These are phyloP conservation scores for Amanita exitialis DNA, from an alignment of 768 basidiomycete genomes.

Conservation along the genomic window DNA sequence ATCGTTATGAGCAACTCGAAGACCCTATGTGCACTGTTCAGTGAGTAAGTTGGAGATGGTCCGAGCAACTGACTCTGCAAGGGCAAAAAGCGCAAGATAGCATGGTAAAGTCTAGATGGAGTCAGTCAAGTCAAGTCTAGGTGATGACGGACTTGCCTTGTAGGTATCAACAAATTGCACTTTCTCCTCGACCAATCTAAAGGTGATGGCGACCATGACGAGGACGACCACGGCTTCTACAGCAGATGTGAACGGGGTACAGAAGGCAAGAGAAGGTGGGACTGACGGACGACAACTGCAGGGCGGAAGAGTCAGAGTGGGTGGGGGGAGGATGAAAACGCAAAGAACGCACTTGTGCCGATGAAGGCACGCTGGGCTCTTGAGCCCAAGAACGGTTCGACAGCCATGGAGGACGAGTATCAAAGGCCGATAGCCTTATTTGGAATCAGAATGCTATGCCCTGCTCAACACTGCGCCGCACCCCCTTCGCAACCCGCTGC, in stretches of 20 bases:
- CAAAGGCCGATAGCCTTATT: not conserved
- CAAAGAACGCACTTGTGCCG: conserved; percentile 42
- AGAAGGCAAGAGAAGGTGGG: not conserved
- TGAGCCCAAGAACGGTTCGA: conserved; percentile 64
- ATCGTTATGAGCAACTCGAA: conserved; percentile 76
- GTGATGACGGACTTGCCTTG: conserved; percentile 30
- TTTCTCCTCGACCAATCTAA: conserved; percentile 45
- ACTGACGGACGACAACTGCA: conserved; percentile 53
- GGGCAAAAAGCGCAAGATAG: conserved; percentile 74
- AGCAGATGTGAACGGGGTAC: not conserved
- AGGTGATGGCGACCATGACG: conserved; percentile 64
- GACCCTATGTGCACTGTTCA: conserved; percentile 32
- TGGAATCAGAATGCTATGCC: conserved; percentile 37
- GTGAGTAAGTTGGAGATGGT: not conserved
- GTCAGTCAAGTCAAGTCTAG: not conserved
- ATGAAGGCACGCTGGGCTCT: conserved; percentile 67
- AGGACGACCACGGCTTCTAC: conserved; percentile 71
- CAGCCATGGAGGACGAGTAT: conserved; percentile 38
- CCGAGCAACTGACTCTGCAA: conserved; percentile 55
- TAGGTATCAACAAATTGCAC: conserved; percentile 37
- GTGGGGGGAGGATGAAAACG: conserved; percentile 3
- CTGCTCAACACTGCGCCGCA: conserved; percentile 32
- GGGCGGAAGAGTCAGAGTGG: conserved; percentile 6
- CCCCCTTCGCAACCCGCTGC: conserved; percentile 34
- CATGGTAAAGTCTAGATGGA: conserved; percentile 51